A percentile compares a stretch with the other conserved stretches of the same genome.
Conservation (phyloP, 2,329 filamentous ascomycete species). For the Trichophyton rubrum region DNA sequence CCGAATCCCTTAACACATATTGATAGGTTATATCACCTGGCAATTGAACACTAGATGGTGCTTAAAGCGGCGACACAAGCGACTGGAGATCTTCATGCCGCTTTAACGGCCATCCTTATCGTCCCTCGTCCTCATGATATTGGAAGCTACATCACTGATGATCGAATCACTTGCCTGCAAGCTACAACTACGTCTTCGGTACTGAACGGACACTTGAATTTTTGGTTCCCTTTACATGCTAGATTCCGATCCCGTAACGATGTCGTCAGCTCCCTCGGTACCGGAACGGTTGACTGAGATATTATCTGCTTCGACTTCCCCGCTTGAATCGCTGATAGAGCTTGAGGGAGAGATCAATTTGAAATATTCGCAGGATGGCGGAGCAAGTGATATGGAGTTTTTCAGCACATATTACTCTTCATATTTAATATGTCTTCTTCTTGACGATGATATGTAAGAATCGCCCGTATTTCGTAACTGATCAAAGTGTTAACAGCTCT, state of each 20-base stretch:
- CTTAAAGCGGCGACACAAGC: not conserved
- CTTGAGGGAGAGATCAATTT: constrained; percentile 24
- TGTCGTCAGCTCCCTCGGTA: not conserved
- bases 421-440: constrained; percentile 30
- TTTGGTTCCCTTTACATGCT: not conserved
- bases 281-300: not conserved
- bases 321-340: not conserved
- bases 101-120: not conserved
- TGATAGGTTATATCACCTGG: too few species aligned
- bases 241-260: not conserved
- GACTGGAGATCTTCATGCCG: not conserved
- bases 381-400: constrained; percentile 18
- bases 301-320: not conserved
- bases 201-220: not conserved
- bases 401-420: constrained; percentile 29
- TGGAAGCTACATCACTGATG: not conserved
- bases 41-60: not conserved
- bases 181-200: not conserved
- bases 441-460: constrained; percentile 29
- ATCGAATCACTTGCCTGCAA: too few species aligned
- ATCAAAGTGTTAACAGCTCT: constrained; percentile 2
- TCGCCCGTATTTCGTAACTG: not conserved
- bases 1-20: not conserved
- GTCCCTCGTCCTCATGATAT: not conserved
- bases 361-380: constrained; percentile 16